A percentile compares a stretch with the other conserved stretches of the same genome.
Conservation (phyloP, 495 filamentous ascomycete species). For the Oleoguttula mirabilis region DNA sequence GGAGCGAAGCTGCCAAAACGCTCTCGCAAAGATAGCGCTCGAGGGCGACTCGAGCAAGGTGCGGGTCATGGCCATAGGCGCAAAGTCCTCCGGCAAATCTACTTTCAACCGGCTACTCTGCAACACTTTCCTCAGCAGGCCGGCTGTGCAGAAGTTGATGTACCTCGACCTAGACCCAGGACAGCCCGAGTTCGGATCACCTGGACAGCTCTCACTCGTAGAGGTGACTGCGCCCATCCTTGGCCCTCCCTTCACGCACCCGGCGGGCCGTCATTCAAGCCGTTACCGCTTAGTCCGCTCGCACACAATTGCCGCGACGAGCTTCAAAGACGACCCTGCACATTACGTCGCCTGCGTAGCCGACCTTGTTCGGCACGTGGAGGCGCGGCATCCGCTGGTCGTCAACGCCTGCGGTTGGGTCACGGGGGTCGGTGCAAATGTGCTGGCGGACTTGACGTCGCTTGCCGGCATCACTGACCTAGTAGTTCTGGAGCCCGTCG, state of each 20-base stretch:
- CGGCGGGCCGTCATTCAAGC: conserved; percentile 31
- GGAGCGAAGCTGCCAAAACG: conserved; percentile 2
- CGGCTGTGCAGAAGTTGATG: conserved; percentile 32
- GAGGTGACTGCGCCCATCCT: conserved; percentile 52
- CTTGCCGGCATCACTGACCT: conserved; percentile 54
- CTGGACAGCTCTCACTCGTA: conserved; percentile 64
- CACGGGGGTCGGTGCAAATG: conserved; percentile 59
- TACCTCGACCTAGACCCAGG: conserved; percentile 76
- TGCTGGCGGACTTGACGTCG: conserved; percentile 51
- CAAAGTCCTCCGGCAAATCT: conserved; percentile 78
- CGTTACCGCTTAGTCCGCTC: conserved; percentile 42
- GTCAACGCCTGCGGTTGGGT: conserved; percentile 81
- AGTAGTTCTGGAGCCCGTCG: conserved; percentile 42
- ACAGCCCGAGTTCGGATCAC: conserved; percentile 69
- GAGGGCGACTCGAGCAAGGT: not conserved
- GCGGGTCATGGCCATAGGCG: conserved; percentile 36
- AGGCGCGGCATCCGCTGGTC: conserved; percentile 44
- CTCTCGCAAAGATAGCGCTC: not conserved
- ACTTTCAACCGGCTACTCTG: conserved; percentile 65
- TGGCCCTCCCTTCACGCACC: conserved; percentile 64
- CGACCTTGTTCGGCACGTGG: conserved; percentile 7
- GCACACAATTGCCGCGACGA: conserved; percentile 61
- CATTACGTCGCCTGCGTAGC: conserved; percentile 44
- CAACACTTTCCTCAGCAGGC: conserved; percentile 56
- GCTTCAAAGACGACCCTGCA: conserved; percentile 55